Conservation (phyloP, 441 rosid genomes). For the Sinapis alba region DNA sequence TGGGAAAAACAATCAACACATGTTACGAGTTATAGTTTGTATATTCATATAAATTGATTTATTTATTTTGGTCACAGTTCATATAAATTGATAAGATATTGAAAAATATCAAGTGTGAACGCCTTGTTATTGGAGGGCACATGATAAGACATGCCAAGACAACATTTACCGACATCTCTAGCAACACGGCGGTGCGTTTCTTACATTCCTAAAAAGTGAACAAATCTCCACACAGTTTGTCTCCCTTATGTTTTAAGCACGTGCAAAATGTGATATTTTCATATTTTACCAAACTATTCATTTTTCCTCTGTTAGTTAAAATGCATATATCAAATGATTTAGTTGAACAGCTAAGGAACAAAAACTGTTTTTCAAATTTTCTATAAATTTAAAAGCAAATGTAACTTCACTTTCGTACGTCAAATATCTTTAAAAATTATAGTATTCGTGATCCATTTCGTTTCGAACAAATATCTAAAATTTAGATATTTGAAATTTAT, state of each 20-base stretch:
- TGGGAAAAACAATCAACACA: neutral
- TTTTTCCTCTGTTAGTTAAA: neutral
- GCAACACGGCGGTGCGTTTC: constrained; percentile 36
- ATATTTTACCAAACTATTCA: constrained; percentile 32
- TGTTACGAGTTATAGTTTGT: neutral
- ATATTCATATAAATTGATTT: neutral
- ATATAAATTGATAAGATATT: neutral
- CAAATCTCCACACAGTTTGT: constrained; percentile 10
- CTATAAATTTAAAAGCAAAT: neutral
- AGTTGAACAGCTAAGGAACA: neutral
- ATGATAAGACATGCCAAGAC: constrained; percentile 33
- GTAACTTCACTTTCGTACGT: neutral
- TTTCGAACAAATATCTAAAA: too few species aligned
- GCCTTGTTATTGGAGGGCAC: constrained; percentile 11
- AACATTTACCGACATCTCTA: constrained; percentile 36
- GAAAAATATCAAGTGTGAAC: constrained; percentile 29
- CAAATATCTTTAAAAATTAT: too few species aligned
- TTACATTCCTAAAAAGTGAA: constrained; percentile 10
- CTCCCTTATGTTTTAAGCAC: constrained; percentile 2
- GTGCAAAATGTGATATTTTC: constrained; percentile 23
- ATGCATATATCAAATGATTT: neutral
- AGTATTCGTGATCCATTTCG: too few species aligned
- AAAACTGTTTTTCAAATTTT: neutral
- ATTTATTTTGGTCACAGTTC: too few species aligned
- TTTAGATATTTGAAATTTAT: too few species aligned